Evolutionary conservation across 73 alveolate species (phyloP).

Genomic region (Halteria grandinella): DNA sequence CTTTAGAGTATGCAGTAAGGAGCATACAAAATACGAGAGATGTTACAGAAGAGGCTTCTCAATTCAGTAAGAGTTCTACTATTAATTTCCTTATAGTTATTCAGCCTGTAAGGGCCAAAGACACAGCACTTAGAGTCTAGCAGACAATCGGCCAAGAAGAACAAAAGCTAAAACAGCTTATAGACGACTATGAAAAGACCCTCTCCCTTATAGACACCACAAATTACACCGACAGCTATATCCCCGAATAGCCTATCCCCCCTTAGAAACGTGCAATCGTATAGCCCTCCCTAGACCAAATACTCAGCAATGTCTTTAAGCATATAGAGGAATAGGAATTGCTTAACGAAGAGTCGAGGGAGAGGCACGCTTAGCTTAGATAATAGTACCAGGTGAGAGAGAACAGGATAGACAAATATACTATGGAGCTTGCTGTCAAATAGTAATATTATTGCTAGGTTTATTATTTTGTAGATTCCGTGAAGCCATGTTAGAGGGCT

Average conservation of each 20-base stretch:
- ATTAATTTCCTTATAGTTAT: slow-evolving; percentile 14
- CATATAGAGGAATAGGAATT: slow-evolving; percentile 49
- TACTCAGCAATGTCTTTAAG: slow-evolving; percentile 50
- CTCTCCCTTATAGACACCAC: too few relatives aligned
- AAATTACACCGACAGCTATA: background rate
- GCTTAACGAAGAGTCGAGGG: slow-evolving; percentile 48
- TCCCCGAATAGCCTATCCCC: slow-evolving; percentile 21
- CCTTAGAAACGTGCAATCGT: slow-evolving; percentile 5
- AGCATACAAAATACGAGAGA: slow-evolving; percentile 57
- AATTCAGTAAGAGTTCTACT: background rate
- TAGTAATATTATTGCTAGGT: slow-evolving; percentile 32
- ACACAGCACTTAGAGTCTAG: slow-evolving; percentile 48
- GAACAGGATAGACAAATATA: slow-evolving; percentile 63
- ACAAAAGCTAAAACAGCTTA: slow-evolving; percentile 17
- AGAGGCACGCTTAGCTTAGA: slow-evolving; percentile 47
- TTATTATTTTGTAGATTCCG: slow-evolving; percentile 17
- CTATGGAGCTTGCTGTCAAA: slow-evolving; percentile 60
- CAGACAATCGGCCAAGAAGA: slow-evolving; percentile 43
- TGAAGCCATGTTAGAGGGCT: slow-evolving; percentile 30
- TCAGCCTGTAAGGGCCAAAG: slow-evolving; percentile 1
- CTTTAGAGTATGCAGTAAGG: slow-evolving; percentile 68
- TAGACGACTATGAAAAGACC: slow-evolving; percentile 23
- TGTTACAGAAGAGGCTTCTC: slow-evolving; percentile 1
- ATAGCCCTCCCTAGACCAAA: slow-evolving; percentile 40
- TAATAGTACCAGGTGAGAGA: slow-evolving; percentile 52